These are phyloP conservation scores for Macrolepiota dolichaula DNA, from an alignment of 768 basidiomycete species.

Conservation along the genomic window DNA sequence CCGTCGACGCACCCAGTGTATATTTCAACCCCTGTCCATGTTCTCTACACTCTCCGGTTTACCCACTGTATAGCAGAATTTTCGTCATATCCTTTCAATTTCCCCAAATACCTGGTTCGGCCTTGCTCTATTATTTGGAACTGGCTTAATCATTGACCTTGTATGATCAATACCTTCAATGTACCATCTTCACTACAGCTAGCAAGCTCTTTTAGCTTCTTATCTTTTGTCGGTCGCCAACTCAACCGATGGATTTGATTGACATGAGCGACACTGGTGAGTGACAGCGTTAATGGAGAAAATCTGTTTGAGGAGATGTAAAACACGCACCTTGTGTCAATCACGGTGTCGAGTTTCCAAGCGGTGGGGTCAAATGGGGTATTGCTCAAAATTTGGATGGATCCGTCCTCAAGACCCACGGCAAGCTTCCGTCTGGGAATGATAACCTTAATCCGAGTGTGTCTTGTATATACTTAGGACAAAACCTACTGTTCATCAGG, in stretches of 20 bases:
- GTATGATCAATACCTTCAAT: slow-evolving; percentile 72
- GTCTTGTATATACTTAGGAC: background rate
- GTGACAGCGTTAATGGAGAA: background rate
- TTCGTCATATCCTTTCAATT: slow-evolving; percentile 18
- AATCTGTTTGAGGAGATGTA: background rate
- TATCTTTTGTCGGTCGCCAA: slow-evolving; percentile 59
- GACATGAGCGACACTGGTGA: slow-evolving; percentile 64
- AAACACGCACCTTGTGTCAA: slow-evolving; percentile 52
- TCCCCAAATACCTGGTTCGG: slow-evolving; percentile 16
- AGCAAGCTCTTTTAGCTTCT: slow-evolving; percentile 53
- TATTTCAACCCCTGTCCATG: slow-evolving; percentile 31
- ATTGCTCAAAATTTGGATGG: slow-evolving; percentile 60
- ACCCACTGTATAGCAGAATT: slow-evolving; percentile 69
- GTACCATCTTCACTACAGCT: slow-evolving; percentile 93
- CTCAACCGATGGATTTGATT: slow-evolving; percentile 76
- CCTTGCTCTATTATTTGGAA: slow-evolving; percentile 38
- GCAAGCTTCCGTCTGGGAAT: slow-evolving; percentile 57
- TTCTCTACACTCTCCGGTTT: slow-evolving; percentile 38
- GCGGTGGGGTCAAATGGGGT: slow-evolving; percentile 22
- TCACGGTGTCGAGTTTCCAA: slow-evolving; percentile 45
- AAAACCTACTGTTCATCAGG: slow-evolving; percentile 36
- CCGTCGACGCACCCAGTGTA: slow-evolving; percentile 8
- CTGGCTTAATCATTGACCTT: slow-evolving; percentile 43
- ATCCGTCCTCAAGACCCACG: slow-evolving; percentile 82
- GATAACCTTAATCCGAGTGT: background rate